Conservation (phyloP, 1,139 yeast genomes). For the Hyphopichia fennica region DNA sequence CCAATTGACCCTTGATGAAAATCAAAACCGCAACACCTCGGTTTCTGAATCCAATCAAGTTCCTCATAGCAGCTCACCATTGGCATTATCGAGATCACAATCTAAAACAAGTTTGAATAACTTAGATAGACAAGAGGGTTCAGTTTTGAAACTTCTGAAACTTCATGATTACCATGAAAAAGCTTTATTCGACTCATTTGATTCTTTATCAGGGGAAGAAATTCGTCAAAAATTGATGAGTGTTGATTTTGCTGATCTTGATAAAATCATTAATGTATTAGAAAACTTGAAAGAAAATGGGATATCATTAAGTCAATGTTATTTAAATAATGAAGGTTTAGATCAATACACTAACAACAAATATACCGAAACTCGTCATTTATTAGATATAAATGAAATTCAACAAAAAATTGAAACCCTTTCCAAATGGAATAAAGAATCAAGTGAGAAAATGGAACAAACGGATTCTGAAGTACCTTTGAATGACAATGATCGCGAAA, state of each 20-base stretch:
- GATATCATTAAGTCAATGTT: conserved; percentile 51
- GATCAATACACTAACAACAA: conserved; percentile 3
- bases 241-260: conserved; percentile 51
- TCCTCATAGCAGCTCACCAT: conserved; percentile 22
- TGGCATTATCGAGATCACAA: conserved; percentile 31
- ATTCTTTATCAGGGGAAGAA: conserved; percentile 49
- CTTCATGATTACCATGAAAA: conserved; percentile 26
- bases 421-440: conserved; percentile 3
- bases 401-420: conserved; percentile 11
- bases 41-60: neutral
- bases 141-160: conserved; percentile 34
- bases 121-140: conserved; percentile 44
- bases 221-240: conserved; percentile 49
- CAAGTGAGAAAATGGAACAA: conserved; percentile 3
- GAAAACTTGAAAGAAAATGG: conserved; percentile 52
- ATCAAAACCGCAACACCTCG: conserved; percentile 3
- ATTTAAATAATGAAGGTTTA: conserved; percentile 16
- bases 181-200: conserved; percentile 13
- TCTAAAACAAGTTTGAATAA: conserved; percentile 37
- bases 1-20: neutral
- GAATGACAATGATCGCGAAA: conserved; percentile 3
- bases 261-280: conserved; percentile 50
- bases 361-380: conserved; percentile 12
- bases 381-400: conserved; percentile 14
- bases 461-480: conserved; percentile 2